Evolutionary conservation across 768 basidiomycete species (phyloP).

Genomic region (Cubamyces lactineus): DNA sequence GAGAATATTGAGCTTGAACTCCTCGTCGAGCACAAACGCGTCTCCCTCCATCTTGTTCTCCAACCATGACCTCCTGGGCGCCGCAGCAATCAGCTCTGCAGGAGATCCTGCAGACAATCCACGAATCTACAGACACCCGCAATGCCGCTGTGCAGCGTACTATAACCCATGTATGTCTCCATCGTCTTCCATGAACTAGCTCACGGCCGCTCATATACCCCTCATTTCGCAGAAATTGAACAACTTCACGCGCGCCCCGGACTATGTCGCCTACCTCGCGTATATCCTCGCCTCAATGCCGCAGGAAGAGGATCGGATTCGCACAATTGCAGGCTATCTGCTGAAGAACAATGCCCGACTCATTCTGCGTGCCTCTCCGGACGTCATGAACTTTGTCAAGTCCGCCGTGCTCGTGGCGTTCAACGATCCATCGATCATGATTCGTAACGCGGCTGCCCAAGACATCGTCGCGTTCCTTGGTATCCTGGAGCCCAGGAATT

Average conservation of each 20-base stretch:
- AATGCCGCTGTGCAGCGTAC: constrained; percentile 67
- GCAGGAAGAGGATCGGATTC: constrained; percentile 88
- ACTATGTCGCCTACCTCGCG: constrained; percentile 95
- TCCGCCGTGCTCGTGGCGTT: constrained; percentile 79
- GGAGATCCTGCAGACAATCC: constrained; percentile 91
- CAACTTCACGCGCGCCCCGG: constrained; percentile 82
- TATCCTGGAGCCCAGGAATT: constrained; percentile 86
- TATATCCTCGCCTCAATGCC: constrained; percentile 85
- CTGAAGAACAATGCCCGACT: constrained; percentile 94
- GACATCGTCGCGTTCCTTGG: constrained; percentile 90
- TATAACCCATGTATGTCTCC: constrained; percentile 74
- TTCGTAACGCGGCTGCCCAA: constrained; percentile 92
- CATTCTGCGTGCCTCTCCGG: constrained; percentile 66
- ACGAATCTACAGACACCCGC: constrained; percentile 84
- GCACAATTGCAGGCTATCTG: constrained; percentile 94
- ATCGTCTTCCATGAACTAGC: constrained; percentile 19
- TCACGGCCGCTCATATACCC: constrained; percentile 20
- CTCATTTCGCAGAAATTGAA: constrained; percentile 72
- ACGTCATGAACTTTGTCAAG: constrained; percentile 77
- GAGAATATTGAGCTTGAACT: constrained; percentile 10
- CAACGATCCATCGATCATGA: constrained; percentile 78
- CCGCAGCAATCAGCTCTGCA: constrained; percentile 86
- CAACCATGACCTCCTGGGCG: constrained; percentile 66
- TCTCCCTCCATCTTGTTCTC: constrained; percentile 24
- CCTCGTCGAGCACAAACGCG: constrained; percentile 25